Base-by-base conservation (phyloP, 177 flowering plant genomes). In the Tripterygium wilfordii region DNA sequence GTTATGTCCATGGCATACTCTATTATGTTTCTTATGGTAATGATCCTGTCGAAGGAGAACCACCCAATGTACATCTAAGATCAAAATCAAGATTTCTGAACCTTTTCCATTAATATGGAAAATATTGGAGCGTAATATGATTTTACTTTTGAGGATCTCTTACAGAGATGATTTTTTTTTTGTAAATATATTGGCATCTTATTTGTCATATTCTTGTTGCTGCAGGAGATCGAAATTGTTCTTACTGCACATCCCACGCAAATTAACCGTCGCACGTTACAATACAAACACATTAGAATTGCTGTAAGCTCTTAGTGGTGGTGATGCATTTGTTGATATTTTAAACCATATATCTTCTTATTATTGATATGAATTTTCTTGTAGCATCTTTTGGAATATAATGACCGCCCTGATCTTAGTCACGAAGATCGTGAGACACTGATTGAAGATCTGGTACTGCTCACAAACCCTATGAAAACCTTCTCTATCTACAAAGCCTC, bases 241-340 rank as follows among this genome's bases (percentile, higher is more conserved):
- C 89, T 85, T 51, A 90, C 98, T 36, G 98, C 98, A 40, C 98
- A 90, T 65, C 96, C 98, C 36, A 90, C 96, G 1, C 96, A 90
- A 72, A 87, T 87, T 39, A 90, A 87, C 56, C 66, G 96, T 32
- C 86, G 95, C 18, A 90, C 98, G 20, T 64, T 90, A 47, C 96
- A 90, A 63, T 87, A 87, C 62, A 90, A 90, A 50, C 96, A 90
- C 68, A 63, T 87, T 16, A 74, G 91, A 67, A 79, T 90, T 56
- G 85, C 96, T 48, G 97, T 90, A 71, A 67, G 10, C 19, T 23
- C 17, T 18, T 36, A n/a, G 4, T 36, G 12, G 8, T 30, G 7
- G 33, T 30, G 33, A 30, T 30, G 33, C 8, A 12, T 7, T 6
- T 30, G n/a, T n/a, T n/a, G n/a, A n/a, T n/a, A n/a, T n/a, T n/a